Evolutionary conservation across 225 moss, liverwort and hornwort genomes (phyloP), one percentile per base, ranked within the genome.

Genomic region (Asterella californica): DNA sequence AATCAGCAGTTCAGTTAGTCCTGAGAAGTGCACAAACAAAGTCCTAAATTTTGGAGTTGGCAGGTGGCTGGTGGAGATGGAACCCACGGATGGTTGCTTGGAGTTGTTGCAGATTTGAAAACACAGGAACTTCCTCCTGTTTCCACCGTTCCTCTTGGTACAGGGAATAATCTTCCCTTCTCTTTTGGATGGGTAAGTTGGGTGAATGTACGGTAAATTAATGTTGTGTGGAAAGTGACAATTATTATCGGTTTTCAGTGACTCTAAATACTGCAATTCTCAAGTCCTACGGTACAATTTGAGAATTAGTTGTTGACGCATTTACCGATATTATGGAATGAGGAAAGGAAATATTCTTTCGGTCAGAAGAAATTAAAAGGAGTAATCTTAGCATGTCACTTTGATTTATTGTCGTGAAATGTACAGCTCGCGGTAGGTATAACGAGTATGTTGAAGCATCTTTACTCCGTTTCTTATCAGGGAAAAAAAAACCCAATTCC

Each of bases 11-110:
- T 25, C 11, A 74, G 42, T 30, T 33, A 25, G 9, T 73, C 9
- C 1, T 48, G 4, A n/a, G n/a, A 15, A 50, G 11, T 3, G 45
- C 48, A 47, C n/a, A 17, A 8, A 25, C 48, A 55, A 22, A 76
- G 11, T 76, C 14, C 10, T 57, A 9, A 34, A 21, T 54, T 10
- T 6, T 54, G 36, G 72, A 36, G 21, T 75, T 87, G 76, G 80
- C 90, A 96, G 96, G 96, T 93, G 60, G 93, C 91, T 76, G 96
- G 96, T 82, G 96, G 96, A 68, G 96, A 97, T 84, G 96, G 96
- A 42, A 94, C 96, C 27, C 91, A 90, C 50, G 94, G 96, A 48
- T 97, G 96, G 96, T 69, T 97, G 84, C 94, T 97, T 70, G 94
- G 93, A 82, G 47, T 82, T 33, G 84, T 94, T 71, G 93, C 90